Evolutionary conservation across 139 green algal genomes (phyloP), one percentile per base, ranked within the genome.

Genomic region (Eudorina sp.): DNA sequence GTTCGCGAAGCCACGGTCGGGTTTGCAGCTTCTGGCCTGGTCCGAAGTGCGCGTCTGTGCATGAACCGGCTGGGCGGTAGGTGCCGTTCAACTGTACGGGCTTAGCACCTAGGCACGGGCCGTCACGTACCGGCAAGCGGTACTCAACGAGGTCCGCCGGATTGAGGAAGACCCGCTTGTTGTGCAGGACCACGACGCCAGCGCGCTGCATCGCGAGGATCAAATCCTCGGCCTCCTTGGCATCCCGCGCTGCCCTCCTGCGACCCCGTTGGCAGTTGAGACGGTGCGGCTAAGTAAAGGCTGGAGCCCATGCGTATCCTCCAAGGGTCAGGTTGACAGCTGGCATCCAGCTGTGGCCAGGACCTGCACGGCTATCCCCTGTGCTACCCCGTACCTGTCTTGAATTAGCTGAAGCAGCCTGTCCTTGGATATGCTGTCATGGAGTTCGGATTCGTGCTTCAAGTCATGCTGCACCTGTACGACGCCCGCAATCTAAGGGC

Each of bases 211-310:
- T 53, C 0, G 48, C 51, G 2, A 11, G 4, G 27, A 34, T 31
- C 6, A 88, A 8, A 31, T 88, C 83, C 83, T 81, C n/a, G 2
- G 68, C 66, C 29, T 88, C 83, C 27, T 45, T 19, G 43, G 81
- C 68, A 1, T 60, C 45, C 16, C 75, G 48, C 19, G 83, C 83
- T 19, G 83, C 51, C 1, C 38, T 36, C 41, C 83, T 88, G 83
- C 36, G 62, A 18, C n/a, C n/a, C 8, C 18, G 9, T 25, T 11
- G 60, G 13, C n/a, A n/a, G n/a, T n/a, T 16, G 51, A 60, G 51
- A 60, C 51, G 13, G 51, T 60, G 13, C 16, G 51, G 16, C 51
- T n/a, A n/a, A 13, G 51, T 16, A 13, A 60, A 60, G 51, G 19
- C 14, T 69, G 58, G n/a, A 43, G n/a, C 23, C 29, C 25, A 25